phyloP scores from a whole-genome alignment of 495 filamentous ascomycete species.

The Lasiosphaeria hispida region DNA sequence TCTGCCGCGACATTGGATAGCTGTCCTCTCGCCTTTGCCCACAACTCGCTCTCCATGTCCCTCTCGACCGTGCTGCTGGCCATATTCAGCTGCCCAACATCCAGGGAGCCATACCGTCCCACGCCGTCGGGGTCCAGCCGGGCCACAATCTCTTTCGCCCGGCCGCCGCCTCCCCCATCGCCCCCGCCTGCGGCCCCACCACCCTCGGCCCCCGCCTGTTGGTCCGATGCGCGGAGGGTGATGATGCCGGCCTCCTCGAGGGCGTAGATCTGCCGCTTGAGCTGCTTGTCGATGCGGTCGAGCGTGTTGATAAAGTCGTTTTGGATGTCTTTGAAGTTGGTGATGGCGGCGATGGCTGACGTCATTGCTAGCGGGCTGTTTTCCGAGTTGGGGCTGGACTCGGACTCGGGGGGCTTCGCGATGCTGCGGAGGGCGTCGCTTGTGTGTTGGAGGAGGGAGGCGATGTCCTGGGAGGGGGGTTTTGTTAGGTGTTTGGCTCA shows the following conservation, averaged over 20 bases:
- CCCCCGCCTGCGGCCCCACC: background rate
- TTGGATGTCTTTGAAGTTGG: slow-evolving; percentile 61
- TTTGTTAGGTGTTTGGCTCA: slow-evolving; percentile 10
- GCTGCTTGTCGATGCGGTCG: slow-evolving; percentile 64
- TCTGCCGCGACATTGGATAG: slow-evolving; percentile 20
- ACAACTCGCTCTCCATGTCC: slow-evolving; percentile 76
- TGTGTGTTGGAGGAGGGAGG: slow-evolving; percentile 62
- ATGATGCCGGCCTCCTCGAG: slow-evolving; percentile 76
- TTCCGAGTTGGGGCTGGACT: slow-evolving; percentile 25
- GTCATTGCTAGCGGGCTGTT: slow-evolving; percentile 6
- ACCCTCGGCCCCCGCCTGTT: background rate
- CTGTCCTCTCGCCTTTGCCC: slow-evolving; percentile 55
- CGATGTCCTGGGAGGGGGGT: slow-evolving; percentile 36
- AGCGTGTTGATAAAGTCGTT: slow-evolving; percentile 64
- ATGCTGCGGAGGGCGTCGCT: slow-evolving; percentile 68
- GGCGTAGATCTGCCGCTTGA: slow-evolving; percentile 75
- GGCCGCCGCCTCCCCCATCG: background rate
- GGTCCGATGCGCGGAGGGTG: slow-evolving; percentile 34
- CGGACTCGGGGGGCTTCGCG: slow-evolving; percentile 45
- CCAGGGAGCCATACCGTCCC: slow-evolving; percentile 60
- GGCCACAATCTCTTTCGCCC: slow-evolving; percentile 16
- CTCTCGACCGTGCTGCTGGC: slow-evolving; percentile 71
- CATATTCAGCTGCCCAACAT: slow-evolving; percentile 84
- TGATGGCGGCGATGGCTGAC: slow-evolving; percentile 47
- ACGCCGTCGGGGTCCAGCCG: slow-evolving; percentile 47